phyloP scores from a whole-genome alignment of 1,284 basidiomycete genomes.

The Ganoderma resinaceum region DNA sequence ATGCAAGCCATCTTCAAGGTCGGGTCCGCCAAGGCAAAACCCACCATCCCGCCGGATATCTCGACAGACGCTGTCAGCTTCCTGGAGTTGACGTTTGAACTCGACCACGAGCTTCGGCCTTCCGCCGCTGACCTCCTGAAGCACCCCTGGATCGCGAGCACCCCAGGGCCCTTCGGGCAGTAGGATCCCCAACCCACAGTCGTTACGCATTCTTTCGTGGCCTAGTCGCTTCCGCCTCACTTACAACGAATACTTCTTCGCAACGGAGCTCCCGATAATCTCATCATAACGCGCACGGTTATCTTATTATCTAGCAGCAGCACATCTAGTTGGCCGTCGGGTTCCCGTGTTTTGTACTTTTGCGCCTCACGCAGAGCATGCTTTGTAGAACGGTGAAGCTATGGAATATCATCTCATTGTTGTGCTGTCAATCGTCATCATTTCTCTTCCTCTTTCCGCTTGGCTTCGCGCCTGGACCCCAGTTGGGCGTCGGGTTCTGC shows the following conservation, averaged over 20 bases:
- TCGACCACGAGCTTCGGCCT: slow-evolving; percentile 85
- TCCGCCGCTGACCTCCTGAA: slow-evolving; percentile 79
- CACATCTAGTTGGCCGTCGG: slow-evolving; percentile 26
- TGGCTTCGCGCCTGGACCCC: slow-evolving; percentile 87
- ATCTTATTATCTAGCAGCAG: slow-evolving; percentile 31
- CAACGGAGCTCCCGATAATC: slow-evolving; percentile 6
- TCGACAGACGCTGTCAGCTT: slow-evolving; percentile 87
- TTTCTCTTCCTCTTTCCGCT: slow-evolving; percentile 57
- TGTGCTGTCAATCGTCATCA: slow-evolving; percentile 36
- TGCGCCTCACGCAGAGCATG: slow-evolving; percentile 19
- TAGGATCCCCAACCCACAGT: slow-evolving; percentile 12
- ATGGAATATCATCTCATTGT: slow-evolving; percentile 23
- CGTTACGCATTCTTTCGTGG: slow-evolving; percentile 13
- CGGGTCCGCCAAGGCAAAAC: slow-evolving; percentile 79
- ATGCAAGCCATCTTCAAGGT: slow-evolving; percentile 99
- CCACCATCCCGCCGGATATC: slow-evolving; percentile 88
- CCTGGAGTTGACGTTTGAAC: slow-evolving; percentile 84
- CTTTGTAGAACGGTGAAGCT: slow-evolving; percentile 31
- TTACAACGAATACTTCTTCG: slow-evolving; percentile 2
- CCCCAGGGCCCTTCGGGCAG: slow-evolving; percentile 29
- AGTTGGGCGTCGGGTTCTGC: slow-evolving; percentile 88
- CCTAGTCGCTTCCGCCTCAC: slow-evolving; percentile 7
- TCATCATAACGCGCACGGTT: slow-evolving; percentile 11
- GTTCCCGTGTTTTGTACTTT: slow-evolving; percentile 22
- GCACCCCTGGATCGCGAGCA: slow-evolving; percentile 71